These are phyloP conservation scores for Quercus ilex DNA, from an alignment of 306 rosid species.

Conservation along the genomic window DNA sequence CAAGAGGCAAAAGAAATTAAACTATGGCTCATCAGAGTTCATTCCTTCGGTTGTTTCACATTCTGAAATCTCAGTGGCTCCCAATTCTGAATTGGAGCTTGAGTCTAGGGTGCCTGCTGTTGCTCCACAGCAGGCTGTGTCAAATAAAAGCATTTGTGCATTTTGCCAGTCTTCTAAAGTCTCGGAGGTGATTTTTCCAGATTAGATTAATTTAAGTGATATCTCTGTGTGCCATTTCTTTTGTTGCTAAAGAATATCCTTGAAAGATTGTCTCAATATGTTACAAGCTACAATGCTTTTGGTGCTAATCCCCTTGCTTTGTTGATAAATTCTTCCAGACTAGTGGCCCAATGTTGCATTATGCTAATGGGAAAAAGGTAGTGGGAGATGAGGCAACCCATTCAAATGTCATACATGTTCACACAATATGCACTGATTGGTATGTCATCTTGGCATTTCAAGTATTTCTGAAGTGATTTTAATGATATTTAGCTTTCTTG, in stretches of 20 bases:
- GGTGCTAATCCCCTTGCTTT: conserved; percentile 1
- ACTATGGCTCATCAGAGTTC: conserved; percentile 11
- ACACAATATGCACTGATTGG: conserved; percentile 76
- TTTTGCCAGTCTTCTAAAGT: conserved; percentile 77
- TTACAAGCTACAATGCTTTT: neutral
- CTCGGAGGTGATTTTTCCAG: conserved; percentile 52
- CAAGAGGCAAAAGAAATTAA: conserved; percentile 53
- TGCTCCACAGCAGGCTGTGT: conserved; percentile 12
- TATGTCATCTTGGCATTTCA: conserved; percentile 23
- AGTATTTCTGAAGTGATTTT: neutral
- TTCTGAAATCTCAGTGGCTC: conserved; percentile 21
- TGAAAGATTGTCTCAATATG: neutral
- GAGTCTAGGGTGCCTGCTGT: conserved; percentile 22
- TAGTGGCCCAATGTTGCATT: conserved; percentile 79
- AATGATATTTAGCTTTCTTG: neutral
- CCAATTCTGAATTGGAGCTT: conserved; percentile 14
- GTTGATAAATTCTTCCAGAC: conserved; percentile 37
- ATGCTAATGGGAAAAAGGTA: conserved; percentile 53
- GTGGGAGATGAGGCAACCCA: conserved; percentile 51
- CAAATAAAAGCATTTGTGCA: conserved; percentile 45
- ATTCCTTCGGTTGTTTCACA: conserved; percentile 17
- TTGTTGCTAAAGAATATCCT: neutral
- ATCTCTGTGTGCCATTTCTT: neutral
- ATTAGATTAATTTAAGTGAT: neutral
- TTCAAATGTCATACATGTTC: conserved; percentile 72